Evolutionary conservation across 179 eudicot genomes (phyloP).

Genomic region (Beta lomatogona): DNA sequence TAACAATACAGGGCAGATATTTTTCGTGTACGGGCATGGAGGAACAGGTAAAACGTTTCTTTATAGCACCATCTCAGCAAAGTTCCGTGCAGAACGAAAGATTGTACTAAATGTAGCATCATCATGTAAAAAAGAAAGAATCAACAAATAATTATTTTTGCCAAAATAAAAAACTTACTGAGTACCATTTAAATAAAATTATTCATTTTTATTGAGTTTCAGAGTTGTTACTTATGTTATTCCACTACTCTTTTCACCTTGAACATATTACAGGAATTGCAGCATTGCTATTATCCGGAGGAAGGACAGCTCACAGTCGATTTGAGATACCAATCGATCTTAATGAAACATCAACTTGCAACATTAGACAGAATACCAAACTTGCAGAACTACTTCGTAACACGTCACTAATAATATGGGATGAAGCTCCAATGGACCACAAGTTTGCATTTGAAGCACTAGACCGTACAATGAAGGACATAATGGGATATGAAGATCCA

Average conservation of each 20-base stretch:
- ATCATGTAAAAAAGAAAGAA: background rate
- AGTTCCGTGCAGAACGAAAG: background rate
- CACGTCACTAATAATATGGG: constrained; percentile 24
- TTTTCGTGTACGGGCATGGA: background rate
- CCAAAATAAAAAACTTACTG: too few species aligned
- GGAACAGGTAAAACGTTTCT: background rate
- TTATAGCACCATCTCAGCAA: background rate
- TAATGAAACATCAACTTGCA: background rate
- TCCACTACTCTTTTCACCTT: too few species aligned
- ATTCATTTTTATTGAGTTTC: too few species aligned
- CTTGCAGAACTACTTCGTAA: background rate
- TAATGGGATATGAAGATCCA: too few species aligned
- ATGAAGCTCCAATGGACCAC: constrained; percentile 25
- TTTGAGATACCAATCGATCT: too few species aligned
- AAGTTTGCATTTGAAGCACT: background rate
- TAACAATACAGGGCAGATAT: background rate
- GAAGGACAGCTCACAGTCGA: too few species aligned
- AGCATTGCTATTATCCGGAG: too few species aligned
- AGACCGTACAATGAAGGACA: too few species aligned
- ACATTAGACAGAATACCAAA: background rate
- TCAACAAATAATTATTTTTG: too few species aligned
- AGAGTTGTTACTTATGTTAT: too few species aligned
- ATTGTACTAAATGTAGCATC: background rate
- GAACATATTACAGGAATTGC: too few species aligned
- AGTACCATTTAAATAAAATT: too few species aligned